Evolutionary conservation across 768 basidiomycete genomes (phyloP), one percentile per base, ranked within the genome.

Genomic region (Mycena haematopus): DNA sequence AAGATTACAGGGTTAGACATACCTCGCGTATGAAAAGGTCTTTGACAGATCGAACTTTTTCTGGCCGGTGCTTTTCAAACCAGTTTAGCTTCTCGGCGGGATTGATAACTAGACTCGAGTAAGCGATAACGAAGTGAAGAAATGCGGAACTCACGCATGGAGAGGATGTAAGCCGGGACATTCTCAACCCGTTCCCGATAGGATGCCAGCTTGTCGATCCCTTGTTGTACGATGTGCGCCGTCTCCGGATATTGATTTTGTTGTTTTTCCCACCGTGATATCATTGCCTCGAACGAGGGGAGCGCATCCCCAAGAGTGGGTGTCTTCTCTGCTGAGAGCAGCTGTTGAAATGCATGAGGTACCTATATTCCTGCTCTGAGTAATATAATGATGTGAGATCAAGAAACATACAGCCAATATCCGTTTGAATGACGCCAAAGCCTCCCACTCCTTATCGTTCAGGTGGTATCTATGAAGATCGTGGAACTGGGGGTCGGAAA

Each of bases 321-420:
- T 22, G 67, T 71, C 44, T 62, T 67, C 42, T 71, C 69, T 27
- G 65, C 62, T 29, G 69, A 70, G 17, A 71, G 56, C n/a, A 21
- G 29, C 31, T 71, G 69, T 53, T 70, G 70, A 58, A 71, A 71
- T 14, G 69, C 69, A 62, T 72, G 69, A n/a, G 69, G 71, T 15
- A 70, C 67, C 69, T 72, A 47, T 38, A 44, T 33, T 17, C 11
- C 15, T 14, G 42, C 42, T 44, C 42, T 44, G 42, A 17, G 35
- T 6, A 21, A 22, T 29, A 10, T 24, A n/a, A 14, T 49, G 15
- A 46, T 55, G 55, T 36, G 33, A 33, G n/a, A n/a, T n/a, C n/a
- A 51, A 25, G 45, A 31, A 29, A 67, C 68, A n/a, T 65, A 77
- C 74, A 35, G 60, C 49, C 29, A 77, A 67, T 22, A 76, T 74